Evolutionary conservation across 371 early-diverging fungal genomes (phyloP).

Genomic region (Haplosporangium sp.): DNA sequence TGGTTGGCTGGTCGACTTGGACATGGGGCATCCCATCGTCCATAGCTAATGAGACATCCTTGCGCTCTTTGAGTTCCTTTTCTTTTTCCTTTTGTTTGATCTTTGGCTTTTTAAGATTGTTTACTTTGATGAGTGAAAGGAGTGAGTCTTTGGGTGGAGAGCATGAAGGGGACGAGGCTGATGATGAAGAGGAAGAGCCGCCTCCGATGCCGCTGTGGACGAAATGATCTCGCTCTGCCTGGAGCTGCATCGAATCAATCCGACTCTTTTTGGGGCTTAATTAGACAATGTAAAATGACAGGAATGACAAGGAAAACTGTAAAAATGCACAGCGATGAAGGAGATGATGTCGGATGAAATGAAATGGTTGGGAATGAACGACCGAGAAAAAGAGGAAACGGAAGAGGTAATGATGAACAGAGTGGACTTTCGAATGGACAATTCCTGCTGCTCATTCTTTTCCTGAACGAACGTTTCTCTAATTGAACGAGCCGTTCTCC

Average conservation of each 20-base stretch:
- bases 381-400: background rate
- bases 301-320: background rate
- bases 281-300: background rate
- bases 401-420: background rate
- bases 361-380: background rate
- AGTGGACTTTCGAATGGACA: too few species aligned
- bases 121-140: conserved; percentile 24
- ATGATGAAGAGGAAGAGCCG: conserved; percentile 39
- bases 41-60: conserved; percentile 2
- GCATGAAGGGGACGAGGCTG: conserved; percentile 39
- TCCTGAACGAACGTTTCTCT: background rate
- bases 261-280: background rate
- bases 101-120: conserved; percentile 32
- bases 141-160: conserved; percentile 40
- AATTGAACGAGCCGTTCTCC: background rate
- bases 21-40: background rate
- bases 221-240: conserved; percentile 52
- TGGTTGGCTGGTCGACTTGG: too few species aligned
- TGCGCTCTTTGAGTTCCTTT: background rate
- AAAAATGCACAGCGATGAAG: too few species aligned
- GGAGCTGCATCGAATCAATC: conserved; percentile 39
- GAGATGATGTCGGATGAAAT: background rate
- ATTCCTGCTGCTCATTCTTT: background rate
- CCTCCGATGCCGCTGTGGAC: conserved; percentile 50
- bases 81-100: conserved; percentile 11